Evolutionary conservation across 2,329 filamentous ascomycete species (phyloP).

Genomic region (Colletotrichum lini): DNA sequence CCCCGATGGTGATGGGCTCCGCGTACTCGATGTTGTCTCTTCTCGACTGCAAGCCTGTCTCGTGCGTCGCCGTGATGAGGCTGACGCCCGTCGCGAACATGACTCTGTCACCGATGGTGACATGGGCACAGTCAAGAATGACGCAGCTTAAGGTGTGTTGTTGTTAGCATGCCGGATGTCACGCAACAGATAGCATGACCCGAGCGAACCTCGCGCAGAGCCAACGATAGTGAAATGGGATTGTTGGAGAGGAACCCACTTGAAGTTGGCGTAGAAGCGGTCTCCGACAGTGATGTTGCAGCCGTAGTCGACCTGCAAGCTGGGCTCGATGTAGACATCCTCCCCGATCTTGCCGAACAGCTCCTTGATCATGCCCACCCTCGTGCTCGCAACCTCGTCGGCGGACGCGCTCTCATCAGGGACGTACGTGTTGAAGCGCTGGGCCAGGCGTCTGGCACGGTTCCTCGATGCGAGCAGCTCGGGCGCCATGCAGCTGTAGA

Average conservation of each 20-base stretch:
- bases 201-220: background rate
- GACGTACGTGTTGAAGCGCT: conserved; percentile 72
- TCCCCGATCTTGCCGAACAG: conserved; percentile 66
- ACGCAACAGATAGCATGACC: background rate
- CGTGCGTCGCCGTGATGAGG: conserved; percentile 69
- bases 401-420: conserved; percentile 60
- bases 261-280: conserved; percentile 75
- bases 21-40: conserved; percentile 65
- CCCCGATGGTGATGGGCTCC: conserved; percentile 62
- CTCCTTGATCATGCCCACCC: conserved; percentile 62
- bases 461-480: conserved; percentile 66
- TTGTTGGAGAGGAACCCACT: conserved; percentile 47
- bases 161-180: background rate
- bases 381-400: conserved; percentile 55
- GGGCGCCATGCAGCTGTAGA: conserved; percentile 66
- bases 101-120: conserved; percentile 66
- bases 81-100: conserved; percentile 67
- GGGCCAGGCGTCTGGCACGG: conserved; percentile 67
- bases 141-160: conserved; percentile 5
- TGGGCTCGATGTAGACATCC: conserved; percentile 72
- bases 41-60: conserved; percentile 62
- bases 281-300: conserved; percentile 74
- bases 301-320: conserved; percentile 75
- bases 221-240: background rate
- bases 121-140: conserved; percentile 66